A percentile compares a stretch with the other conserved stretches of the same genome.
These are phyloP conservation scores for Nepenthes mirabilis DNA, from an alignment of 148 eudicot species.

Conservation along the genomic window DNA sequence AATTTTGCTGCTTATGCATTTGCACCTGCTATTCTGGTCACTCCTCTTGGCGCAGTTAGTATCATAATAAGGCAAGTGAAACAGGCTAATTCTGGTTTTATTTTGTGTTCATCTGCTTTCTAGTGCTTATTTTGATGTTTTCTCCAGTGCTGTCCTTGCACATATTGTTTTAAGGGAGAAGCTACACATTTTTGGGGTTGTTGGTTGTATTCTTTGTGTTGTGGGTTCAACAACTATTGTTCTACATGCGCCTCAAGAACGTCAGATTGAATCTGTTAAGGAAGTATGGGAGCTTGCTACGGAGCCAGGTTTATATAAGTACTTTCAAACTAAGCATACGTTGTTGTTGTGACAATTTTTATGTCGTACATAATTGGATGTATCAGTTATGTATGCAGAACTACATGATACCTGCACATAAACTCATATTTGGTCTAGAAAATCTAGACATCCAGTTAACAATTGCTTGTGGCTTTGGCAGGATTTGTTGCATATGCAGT, in stretches of 20 bases:
- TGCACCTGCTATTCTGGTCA: conserved; percentile 86
- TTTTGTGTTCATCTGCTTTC: conserved; percentile 5
- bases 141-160: conserved; percentile 70
- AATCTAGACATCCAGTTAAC: neutral
- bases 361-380: neutral
- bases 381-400: neutral
- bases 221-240: conserved; percentile 82
- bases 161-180: conserved; percentile 58
- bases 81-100: neutral
- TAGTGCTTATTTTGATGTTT: conserved; percentile 6
- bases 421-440: neutral
- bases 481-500: conserved; percentile 52
- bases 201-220: conserved; percentile 74
- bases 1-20: conserved; percentile 89
- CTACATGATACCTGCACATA: neutral
- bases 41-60: conserved; percentile 90
- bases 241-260: conserved; percentile 84
- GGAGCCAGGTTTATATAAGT: conserved; percentile 52
- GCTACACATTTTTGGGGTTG: conserved; percentile 62
- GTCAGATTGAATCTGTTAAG: conserved; percentile 65
- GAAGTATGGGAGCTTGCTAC: conserved; percentile 94
- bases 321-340: neutral
- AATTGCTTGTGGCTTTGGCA: conserved; percentile 17
- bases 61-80: conserved; percentile 73
- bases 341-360: neutral